These are phyloP conservation scores for Lentinula novae-zelandiae DNA, from an alignment of 1,284 basidiomycete species.

Conservation along the genomic window DNA sequence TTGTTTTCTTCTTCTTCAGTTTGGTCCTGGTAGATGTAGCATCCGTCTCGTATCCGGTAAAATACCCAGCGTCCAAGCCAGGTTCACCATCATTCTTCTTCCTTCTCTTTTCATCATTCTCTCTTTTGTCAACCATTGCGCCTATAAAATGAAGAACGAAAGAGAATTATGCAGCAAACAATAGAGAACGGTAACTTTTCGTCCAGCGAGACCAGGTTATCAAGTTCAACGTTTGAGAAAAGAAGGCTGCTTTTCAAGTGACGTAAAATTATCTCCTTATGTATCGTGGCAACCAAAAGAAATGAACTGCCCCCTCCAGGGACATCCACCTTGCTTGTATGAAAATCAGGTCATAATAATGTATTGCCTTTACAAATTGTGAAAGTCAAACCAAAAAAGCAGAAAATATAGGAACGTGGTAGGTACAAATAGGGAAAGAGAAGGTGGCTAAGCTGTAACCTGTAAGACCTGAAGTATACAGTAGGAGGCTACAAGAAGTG, in stretches of 20 bases:
- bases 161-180: not conserved
- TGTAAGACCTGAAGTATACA: no score
- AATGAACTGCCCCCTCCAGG: no score
- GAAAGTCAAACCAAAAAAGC: no score
- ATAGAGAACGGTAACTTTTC: not conserved
- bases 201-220: slow-evolving; percentile 5
- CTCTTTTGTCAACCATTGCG: slow-evolving; percentile 1
- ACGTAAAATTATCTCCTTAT: not conserved
- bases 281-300: not conserved
- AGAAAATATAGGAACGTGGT: no score
- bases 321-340: no score
- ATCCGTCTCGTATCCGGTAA: slow-evolving; percentile 12
- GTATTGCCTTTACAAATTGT: no score
- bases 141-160: not conserved
- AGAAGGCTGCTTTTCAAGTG: not conserved
- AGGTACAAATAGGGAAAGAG: no score
- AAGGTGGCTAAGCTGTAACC: no score
- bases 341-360: no score
- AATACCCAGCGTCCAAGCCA: slow-evolving; percentile 3
- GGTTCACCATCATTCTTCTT: not conserved
- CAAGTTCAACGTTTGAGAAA: slow-evolving; percentile 2
- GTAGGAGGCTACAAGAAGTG: no score
- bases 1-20: slow-evolving; percentile 11
- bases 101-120: not conserved
- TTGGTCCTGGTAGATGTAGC: slow-evolving; percentile 5